These are phyloP conservation scores for Spergularia azorica DNA, from an alignment of 179 eudicot species.

Conservation along the genomic window DNA sequence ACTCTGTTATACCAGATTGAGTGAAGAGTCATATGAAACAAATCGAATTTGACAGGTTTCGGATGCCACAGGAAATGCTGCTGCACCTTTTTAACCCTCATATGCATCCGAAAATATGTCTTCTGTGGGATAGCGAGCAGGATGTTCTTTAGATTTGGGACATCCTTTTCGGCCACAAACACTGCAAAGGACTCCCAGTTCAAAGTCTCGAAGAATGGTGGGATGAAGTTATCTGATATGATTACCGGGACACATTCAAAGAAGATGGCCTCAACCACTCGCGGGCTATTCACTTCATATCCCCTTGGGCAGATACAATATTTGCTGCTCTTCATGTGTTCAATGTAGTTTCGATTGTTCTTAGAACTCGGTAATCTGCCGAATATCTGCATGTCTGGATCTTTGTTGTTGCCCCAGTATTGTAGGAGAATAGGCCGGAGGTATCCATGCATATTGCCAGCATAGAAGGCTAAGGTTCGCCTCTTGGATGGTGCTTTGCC, in stretches of 20 bases:
- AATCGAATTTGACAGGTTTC: slow-evolving; percentile 57
- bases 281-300: slow-evolving; percentile 53
- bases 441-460: slow-evolving; percentile 61
- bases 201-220: slow-evolving; percentile 58
- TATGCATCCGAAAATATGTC: slow-evolving; percentile 45
- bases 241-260: slow-evolving; percentile 63
- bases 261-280: slow-evolving; percentile 63
- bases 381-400: slow-evolving; percentile 52
- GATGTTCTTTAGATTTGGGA: slow-evolving; percentile 51
- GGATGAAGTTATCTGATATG: slow-evolving; percentile 58
- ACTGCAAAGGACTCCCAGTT: slow-evolving; percentile 65
- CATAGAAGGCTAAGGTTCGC: slow-evolving; percentile 51
- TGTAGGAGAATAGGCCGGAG: slow-evolving; percentile 49
- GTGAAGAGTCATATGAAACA: slow-evolving; percentile 67
- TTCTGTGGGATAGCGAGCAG: slow-evolving; percentile 44
- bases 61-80: slow-evolving; percentile 60
- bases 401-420: slow-evolving; percentile 51
- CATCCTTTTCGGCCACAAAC: slow-evolving; percentile 51
- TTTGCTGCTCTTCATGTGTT: slow-evolving; percentile 55
- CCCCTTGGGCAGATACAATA: slow-evolving; percentile 63
- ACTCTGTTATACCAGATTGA: slow-evolving; percentile 63
- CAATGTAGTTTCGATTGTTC: slow-evolving; percentile 46
- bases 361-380: slow-evolving; percentile 36
- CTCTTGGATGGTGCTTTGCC: slow-evolving; percentile 48
- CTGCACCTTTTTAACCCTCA: slow-evolving; percentile 55